phyloP scores from a whole-genome alignment of 768 basidiomycete species.

The Rhodosporidiobolus odoratus region DNA sequence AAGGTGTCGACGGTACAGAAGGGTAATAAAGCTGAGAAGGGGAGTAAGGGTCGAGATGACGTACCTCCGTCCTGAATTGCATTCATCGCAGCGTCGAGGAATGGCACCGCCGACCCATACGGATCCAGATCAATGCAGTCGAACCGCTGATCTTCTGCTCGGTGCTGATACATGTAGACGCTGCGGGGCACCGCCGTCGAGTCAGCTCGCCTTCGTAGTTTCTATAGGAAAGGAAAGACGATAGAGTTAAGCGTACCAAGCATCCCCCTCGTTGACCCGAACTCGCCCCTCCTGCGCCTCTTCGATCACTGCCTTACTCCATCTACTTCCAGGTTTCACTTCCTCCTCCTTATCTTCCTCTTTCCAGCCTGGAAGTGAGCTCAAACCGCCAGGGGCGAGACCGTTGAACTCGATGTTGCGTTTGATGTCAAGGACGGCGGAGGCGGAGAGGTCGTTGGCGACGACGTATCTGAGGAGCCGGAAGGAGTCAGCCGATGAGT shows the following conservation, averaged over 20 bases:
- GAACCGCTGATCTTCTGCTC: conserved; percentile 65
- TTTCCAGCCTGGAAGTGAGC: not conserved
- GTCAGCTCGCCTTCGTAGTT: no score
- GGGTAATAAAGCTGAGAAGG: not conserved
- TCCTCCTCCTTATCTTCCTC: conserved; percentile 12
- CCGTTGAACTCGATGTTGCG: conserved; percentile 79
- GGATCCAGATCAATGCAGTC: conserved; percentile 98
- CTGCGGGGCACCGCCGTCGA: conserved; percentile 54
- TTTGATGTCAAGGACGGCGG: conserved; percentile 77
- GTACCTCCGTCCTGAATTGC: conserved; percentile 78
- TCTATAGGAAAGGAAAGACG: not conserved
- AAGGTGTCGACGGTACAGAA: not conserved
- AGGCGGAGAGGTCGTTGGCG: conserved; percentile 83
- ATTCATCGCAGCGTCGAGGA: conserved; percentile 91
- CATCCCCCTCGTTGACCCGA: conserved; percentile 84
- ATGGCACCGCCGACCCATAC: conserved; percentile 94
- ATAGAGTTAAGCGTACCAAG: conserved; percentile 59
- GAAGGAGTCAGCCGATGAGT: not conserved
- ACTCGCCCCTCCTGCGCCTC: conserved; percentile 55
- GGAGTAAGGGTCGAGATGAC: no score
- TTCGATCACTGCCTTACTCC: conserved; percentile 22
- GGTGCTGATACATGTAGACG: conserved; percentile 82
- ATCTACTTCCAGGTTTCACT: conserved; percentile 2
- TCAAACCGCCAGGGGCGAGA: conserved; percentile 46
- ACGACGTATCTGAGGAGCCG: conserved; percentile 64